Evolutionary conservation across 2,329 filamentous ascomycete species (phyloP), one percentile per base, ranked within the genome.

Genomic region (Neofusicoccum kwambonambiense): DNA sequence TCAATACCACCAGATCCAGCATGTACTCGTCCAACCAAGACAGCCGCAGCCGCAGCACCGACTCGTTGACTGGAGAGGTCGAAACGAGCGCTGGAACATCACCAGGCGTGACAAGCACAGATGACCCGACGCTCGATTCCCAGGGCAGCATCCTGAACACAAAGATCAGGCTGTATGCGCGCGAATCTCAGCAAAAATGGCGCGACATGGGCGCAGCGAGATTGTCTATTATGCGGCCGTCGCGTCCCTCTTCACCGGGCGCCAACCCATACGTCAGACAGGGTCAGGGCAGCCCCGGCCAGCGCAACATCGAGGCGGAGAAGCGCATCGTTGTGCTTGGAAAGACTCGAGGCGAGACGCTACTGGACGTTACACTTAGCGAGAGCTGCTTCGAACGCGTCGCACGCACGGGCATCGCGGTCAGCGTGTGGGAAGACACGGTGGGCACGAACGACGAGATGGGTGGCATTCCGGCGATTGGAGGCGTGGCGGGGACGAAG

Each of bases 151-250:
- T 92, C 65, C 89, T 89, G 63, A 93, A 95, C 71, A 87, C 94
- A 60, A 93, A 93, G 70, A 91, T 97, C 70, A 86, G 93, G 41
- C 85, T 98, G 12, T 97, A 98, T 75, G 83, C 91, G 56, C 88
- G 94, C 57, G 89, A 93, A 66, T 82, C 81, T 9, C 82, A 86
- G 1, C 82, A 87, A 12, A 94, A 94, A 75, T 99, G 95, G 95
- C 89, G 92, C 67, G 93, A 98, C 74, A 88, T 93, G 80, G 94
- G 95, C 68, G 89, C 91, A 70, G 96, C 93, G 66, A 84, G 88
- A 42, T 81, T 99, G 66, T 92, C 90, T 15, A 92, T 99, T 71
- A 88, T 93, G 74, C 86, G 88, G 17, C 90, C 92, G n/a, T 41
- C 42, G 45, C 34, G 42, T 6, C 52, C 62, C 1, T 49, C 62